Conservation (phyloP, 179 eudicot species). For the Spinacia oleracea region DNA sequence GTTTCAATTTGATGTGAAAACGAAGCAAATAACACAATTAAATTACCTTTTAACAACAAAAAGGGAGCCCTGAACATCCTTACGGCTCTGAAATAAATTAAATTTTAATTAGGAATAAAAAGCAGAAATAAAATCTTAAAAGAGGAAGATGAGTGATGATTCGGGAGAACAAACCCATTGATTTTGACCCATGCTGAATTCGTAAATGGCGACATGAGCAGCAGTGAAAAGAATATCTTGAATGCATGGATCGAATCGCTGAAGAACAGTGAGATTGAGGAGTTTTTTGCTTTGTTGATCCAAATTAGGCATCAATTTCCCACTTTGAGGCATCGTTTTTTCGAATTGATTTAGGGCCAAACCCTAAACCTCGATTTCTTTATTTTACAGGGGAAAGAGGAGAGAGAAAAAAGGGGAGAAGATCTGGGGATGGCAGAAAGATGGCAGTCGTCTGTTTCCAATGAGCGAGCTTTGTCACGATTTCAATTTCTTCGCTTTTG, state of each 20-base stretch:
- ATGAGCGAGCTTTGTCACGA: neutral
- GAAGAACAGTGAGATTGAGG: conserved; percentile 86
- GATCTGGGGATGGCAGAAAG: conserved; percentile 19
- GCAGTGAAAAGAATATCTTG: conserved; percentile 86
- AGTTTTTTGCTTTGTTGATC: conserved; percentile 79
- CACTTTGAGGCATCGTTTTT: conserved; percentile 58
- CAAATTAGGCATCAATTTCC: conserved; percentile 79
- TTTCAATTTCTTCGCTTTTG: neutral
- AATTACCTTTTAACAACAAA: conserved; percentile 70
- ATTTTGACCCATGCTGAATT: conserved; percentile 74
- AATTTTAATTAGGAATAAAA: neutral
- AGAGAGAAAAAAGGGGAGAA: conserved; percentile 23
- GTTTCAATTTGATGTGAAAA: neutral
- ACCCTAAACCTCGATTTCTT: conserved; percentile 23
- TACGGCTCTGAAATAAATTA: conserved; percentile 66
- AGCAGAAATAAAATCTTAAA: neutral
- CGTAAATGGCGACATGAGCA: conserved; percentile 87
- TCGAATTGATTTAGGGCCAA: neutral
- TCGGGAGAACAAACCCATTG: conserved; percentile 63
- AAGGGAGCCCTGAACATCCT: conserved; percentile 95
- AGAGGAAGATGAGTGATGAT: neutral
- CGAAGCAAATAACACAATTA: neutral
- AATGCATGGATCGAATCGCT: conserved; percentile 73
- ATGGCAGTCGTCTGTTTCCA: conserved; percentile 11
- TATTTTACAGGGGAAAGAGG: too few relatives aligned